These are phyloP conservation scores for Chondrus crispus DNA, from an alignment of 23 red algal species.

Conservation along the genomic window DNA sequence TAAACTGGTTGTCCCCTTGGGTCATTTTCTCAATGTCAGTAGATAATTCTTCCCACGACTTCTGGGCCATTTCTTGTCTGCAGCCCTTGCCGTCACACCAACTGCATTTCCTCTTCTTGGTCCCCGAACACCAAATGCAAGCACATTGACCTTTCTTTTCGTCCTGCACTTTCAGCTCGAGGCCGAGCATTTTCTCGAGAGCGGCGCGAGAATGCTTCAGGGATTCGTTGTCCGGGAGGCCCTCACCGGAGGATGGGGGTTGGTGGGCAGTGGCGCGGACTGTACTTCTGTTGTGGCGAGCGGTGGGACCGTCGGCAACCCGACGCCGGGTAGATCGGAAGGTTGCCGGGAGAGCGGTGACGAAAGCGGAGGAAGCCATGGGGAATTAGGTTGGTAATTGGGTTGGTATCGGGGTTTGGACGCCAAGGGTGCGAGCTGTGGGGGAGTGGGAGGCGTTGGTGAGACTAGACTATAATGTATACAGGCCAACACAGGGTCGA, in stretches of 20 bases:
- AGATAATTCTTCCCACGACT: constrained; percentile 46
- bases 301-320: background rate
- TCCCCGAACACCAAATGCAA: constrained; percentile 72
- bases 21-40: constrained; percentile 56
- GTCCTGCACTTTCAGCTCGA: background rate
- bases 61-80: constrained; percentile 39
- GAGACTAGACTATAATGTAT: no score
- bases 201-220: background rate
- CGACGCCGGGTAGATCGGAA: background rate
- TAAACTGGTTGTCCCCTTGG: background rate
- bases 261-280: background rate
- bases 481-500: no score
- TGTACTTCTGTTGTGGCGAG: background rate
- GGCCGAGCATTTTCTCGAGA: background rate
- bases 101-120: constrained; percentile 32
- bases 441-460: no score
- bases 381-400: no score
- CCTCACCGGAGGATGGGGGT: background rate
- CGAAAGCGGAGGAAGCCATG: background rate
- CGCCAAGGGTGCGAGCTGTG: no score
- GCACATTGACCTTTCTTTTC: constrained; percentile 25
- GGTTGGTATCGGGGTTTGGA: no score
- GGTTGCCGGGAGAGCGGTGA: background rate
- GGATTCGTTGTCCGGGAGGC: background rate
- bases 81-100: constrained; percentile 65